Evolutionary conservation across 768 basidiomycete species (phyloP), one percentile per base, ranked within the genome.

Genomic region (Russula sp.): DNA sequence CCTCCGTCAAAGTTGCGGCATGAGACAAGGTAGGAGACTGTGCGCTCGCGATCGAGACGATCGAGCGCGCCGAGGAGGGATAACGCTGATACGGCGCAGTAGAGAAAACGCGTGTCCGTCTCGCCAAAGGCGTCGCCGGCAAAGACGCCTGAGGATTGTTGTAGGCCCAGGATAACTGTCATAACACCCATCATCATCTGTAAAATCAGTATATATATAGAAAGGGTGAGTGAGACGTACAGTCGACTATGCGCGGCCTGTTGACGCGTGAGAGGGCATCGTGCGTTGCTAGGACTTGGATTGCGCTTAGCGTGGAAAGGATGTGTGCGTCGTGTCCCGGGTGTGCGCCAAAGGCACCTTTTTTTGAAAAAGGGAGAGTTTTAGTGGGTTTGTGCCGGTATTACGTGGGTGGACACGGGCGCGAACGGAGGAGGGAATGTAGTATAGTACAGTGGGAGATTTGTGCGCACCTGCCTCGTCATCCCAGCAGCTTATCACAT

Each of bases 1-100:
- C 94, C 97, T 5, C 94, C 95, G 72, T 99, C 97, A 73, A 94
- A 98, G 74, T 98, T 99, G 71, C 80, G 82, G 76, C 97, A 98
- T 40, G 81, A 78, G 26, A 76, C 73, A 50, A 98, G 83, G 74
- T 96, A 93, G 7, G 75, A 78, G 10, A 90, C 83, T 0, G 90
- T 86, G 70, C 80, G 83, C 32, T 86, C 84, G 22, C 69, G 76
- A 66, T 94, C 85, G 50, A 98, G 77, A 22, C 81, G 80, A 64
- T 87, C 80, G 40, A 97, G 78, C 36, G 81, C 79, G 1, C 90
- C 90, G 13, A 98, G 84, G 22, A 98, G 82, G 0, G 92, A 90
- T 0, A 98, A 79, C 0, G 89, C 86, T 57, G 82, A 84, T 59
- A 96, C 81, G n/a, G 92, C 90, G 71, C 90, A 91, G 76, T 92